Evolutionary conservation across 2,329 filamentous ascomycete genomes (phyloP).

Genomic region (Penicillium sp.): DNA sequence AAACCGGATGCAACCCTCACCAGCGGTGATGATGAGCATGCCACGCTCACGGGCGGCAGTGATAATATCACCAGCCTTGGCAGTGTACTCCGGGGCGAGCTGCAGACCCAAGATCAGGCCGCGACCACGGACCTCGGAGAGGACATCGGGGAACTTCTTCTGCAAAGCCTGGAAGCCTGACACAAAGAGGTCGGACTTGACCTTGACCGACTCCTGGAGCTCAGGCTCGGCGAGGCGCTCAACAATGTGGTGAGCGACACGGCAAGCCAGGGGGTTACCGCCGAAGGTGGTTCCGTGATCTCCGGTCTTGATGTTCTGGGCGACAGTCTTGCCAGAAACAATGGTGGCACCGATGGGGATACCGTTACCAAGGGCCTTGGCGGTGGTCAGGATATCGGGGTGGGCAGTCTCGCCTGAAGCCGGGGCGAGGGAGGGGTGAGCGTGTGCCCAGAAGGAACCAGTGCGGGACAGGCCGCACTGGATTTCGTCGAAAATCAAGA

Average conservation of each 20-base stretch:
- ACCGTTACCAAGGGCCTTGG: constrained; percentile 94
- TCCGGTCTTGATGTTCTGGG: constrained; percentile 65
- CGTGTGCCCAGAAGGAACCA: constrained; percentile 86
- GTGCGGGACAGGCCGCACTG: constrained; percentile 90
- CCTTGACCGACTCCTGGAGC: constrained; percentile 65
- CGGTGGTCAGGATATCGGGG: constrained; percentile 88
- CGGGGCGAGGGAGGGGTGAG: constrained; percentile 56
- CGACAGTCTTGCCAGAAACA: constrained; percentile 60
- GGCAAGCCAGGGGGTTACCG: constrained; percentile 80
- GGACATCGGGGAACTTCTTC: constrained; percentile 63
- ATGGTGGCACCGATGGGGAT: constrained; percentile 88
- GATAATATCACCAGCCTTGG: constrained; percentile 57
- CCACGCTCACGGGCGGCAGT: constrained; percentile 84
- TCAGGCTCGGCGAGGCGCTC: constrained; percentile 66
- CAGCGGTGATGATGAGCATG: constrained; percentile 84
- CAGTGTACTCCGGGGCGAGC: constrained; percentile 63
- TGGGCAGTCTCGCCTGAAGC: constrained; percentile 63
- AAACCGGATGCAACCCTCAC: constrained; percentile 86
- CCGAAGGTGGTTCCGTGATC: constrained; percentile 95
- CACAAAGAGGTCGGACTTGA: constrained; percentile 62
- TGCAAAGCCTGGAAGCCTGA: constrained; percentile 56
- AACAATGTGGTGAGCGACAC: constrained; percentile 83
- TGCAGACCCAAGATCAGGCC: constrained; percentile 87
- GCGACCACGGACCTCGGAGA: constrained; percentile 74
- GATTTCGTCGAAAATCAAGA: constrained; percentile 94